phyloP scores from a whole-genome alignment of 2,329 filamentous ascomycete genomes.

The Pseudocercospora cruenta region DNA sequence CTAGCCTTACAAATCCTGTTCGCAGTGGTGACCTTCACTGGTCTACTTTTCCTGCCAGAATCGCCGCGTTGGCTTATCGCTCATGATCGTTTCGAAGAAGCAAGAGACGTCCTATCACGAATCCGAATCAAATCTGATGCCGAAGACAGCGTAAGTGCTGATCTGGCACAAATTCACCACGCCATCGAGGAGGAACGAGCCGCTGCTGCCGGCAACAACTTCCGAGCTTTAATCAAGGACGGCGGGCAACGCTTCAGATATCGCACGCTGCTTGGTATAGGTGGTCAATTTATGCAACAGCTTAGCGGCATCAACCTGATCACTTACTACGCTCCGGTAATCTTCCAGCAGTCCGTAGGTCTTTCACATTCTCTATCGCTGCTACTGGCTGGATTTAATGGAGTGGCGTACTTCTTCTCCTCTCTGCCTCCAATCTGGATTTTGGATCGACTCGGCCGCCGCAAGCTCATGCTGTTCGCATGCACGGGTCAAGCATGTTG shows the following conservation, averaged over 20 bases:
- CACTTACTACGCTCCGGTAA: constrained; percentile 43
- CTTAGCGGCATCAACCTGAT: constrained; percentile 39
- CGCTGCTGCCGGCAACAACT: constrained; percentile 37
- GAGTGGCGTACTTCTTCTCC: constrained; percentile 49
- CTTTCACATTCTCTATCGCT: constrained; percentile 45
- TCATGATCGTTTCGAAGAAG: constrained; percentile 33
- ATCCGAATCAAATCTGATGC: constrained; percentile 36
- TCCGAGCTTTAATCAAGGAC: constrained; percentile 46
- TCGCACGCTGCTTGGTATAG: constrained; percentile 47
- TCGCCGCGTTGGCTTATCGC: constrained; percentile 40
- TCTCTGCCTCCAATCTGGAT: constrained; percentile 44
- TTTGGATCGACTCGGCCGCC: constrained; percentile 61
- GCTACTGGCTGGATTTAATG: constrained; percentile 52
- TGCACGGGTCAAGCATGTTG: constrained; percentile 41
- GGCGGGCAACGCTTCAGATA: constrained; percentile 49
- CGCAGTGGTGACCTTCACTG: constrained; percentile 34
- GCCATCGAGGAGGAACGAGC: constrained; percentile 47
- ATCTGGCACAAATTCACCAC: constrained; percentile 45
- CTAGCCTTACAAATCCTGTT: constrained; percentile 52
- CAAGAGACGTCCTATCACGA: constrained; percentile 35
- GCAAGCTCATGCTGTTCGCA: constrained; percentile 45
- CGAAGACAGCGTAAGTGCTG: constrained; percentile 26
- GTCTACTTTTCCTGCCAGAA: constrained; percentile 45
- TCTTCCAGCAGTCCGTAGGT: constrained; percentile 57
- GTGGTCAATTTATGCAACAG: constrained; percentile 54